Percentiles rank a stretch among this genome's conserved stretches.
Conservation (phyloP, 2,329 filamentous ascomycete species). For the Magnaporthales sp. region DNA sequence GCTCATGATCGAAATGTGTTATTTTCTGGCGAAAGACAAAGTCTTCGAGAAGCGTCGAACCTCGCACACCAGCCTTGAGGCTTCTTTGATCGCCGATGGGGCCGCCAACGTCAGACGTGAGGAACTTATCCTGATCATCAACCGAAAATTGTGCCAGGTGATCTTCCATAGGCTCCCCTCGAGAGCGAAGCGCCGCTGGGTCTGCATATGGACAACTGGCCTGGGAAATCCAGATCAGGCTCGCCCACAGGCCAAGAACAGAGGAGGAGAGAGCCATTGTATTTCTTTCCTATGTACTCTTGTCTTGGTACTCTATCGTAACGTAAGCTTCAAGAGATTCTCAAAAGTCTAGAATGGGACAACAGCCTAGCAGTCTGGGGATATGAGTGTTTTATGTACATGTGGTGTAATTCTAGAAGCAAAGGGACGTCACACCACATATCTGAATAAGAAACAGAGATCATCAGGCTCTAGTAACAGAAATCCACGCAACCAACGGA, state of each 20-base stretch:
- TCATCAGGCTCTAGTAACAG: background rate
- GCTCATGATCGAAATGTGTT: constrained; percentile 61
- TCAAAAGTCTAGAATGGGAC: no score
- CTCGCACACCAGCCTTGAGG: constrained; percentile 56
- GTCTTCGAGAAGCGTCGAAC: constrained; percentile 62
- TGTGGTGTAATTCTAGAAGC: background rate
- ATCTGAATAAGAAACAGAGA: background rate
- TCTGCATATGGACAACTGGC: constrained; percentile 24
- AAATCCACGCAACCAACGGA: background rate
- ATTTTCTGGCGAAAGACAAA: constrained; percentile 68
- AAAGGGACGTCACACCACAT: background rate
- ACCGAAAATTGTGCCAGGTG: constrained; percentile 28
- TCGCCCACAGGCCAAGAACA: background rate
- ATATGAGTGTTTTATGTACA: background rate
- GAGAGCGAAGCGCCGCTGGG: constrained; percentile 17
- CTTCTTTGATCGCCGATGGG: constrained; percentile 60
- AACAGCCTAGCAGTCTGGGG: no score
- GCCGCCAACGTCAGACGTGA: constrained; percentile 60
- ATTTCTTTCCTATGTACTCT: background rate
- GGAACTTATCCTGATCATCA: constrained; percentile 44
- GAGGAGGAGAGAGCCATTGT: background rate
- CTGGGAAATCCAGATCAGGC: background rate
- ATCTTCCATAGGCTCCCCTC: constrained; percentile 12
- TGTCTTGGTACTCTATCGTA: no score
- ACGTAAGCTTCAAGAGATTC: no score